Evolutionary conservation across 768 basidiomycete species (phyloP), one percentile per base, ranked within the genome.

Genomic region (Suillus tomentosus): DNA sequence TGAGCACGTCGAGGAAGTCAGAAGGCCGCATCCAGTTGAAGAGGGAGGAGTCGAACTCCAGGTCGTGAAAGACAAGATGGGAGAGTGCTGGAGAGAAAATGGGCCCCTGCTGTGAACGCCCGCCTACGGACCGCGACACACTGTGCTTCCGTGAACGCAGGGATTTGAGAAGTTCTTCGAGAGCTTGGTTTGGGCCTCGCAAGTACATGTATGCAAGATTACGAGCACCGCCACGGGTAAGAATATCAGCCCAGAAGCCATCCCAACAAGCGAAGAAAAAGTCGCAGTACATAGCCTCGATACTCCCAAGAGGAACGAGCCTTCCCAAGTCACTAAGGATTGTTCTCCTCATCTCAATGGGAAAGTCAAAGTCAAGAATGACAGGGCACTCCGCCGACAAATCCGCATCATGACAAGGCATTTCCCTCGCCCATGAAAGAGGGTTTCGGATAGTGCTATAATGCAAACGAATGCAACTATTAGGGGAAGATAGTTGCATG

Each of bases 1-100:
- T 62, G 61, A 62, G 61, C 24, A 31, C 61, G 17, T 62, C 61
- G n/a, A 9, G 36, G 13, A 59, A 22, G 36, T 62, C 61, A 19
- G 24, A 39, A 6, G 61, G 61, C 11, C 15, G 48, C 24, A 27
- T 8, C 5, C 34, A 50, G 11, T 6, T 11, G 11, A 17, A 27
- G 37, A 10, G 3, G 36, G 24, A 45, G 5, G 15, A 3, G 37
- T 34, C 10, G 15, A 62, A 62, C n/a, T 36, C 54, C 7, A 40
- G 9, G 22, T 39, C 1, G 14, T 62, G 22, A n/a, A 62, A 22
- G 4, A 39, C 24, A 56, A 62, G 48, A 13, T 39, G 37, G 54
- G 31, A 39, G 11, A 62, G 61, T 11, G 53, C 47, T 27, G 61
- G 61, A 5, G 15, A 19, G 37, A 62, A 62, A 54, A 40, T 9